Base-by-base conservation (phyloP, 768 basidiomycete genomes). In the Coprinellus micaceus region DNA sequence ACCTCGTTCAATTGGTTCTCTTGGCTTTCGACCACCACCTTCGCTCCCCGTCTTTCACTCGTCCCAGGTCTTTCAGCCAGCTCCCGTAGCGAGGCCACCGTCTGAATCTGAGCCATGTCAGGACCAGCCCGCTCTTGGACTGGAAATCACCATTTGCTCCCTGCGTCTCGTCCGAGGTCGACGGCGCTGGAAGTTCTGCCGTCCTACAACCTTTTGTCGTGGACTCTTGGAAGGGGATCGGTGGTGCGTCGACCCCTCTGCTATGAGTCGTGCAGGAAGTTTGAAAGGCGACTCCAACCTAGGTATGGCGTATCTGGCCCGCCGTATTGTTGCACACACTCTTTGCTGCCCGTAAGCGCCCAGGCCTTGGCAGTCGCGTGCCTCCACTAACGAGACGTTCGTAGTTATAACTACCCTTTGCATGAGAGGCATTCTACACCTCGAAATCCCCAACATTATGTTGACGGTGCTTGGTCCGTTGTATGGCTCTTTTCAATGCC, bases 271-370 rank as follows among this genome's bases (percentile, higher is more conserved):
- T 11, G 22, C 30, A 13, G 26, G 47, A 25, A 21, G 24, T 30
- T 2, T 36, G 21, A 25, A 60, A 33, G 29, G 39, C 30, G 22
- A 21, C 28, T 51, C 13, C 12, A 6, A 6, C 33, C 54, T 59
- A 79, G 77, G 75, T 85, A 12, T 85, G 82, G 79, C 75, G 78
- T 52, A 84, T 85, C 61, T 87, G 84, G 84, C 84, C 84, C 1
- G 83, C 84, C 0, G 83, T 85, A 1, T 59, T 84, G n/a, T 64
- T 86, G 24, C 81, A 86, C 64, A 84, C 84, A 4, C 49, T 74
- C 4, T 83, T 85, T 60, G 82, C 84, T 4, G 77, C 74, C 19
- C 74, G 80, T 81, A 61, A 28, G 51, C 56, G 12, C 21, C 36
- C 6, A 40, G 40, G 29, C n/a, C 25, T 39, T 48, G 33, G 30